phyloP scores from a whole-genome alignment of 2,329 filamentous ascomycete species.

The Plenodomus biglobosus region DNA sequence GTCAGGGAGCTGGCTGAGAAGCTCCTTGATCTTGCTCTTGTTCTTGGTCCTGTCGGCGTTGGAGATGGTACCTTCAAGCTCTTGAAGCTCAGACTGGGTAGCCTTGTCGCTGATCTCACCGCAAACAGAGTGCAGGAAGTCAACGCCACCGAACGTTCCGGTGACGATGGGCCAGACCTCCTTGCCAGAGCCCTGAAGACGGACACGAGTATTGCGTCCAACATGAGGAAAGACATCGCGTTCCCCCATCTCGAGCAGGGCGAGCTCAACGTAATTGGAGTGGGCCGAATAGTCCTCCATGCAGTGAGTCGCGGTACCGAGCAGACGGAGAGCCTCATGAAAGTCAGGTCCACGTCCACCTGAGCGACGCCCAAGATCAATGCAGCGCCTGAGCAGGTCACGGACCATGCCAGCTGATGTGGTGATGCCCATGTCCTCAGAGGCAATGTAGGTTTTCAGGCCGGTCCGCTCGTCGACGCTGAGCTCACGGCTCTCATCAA shows the following conservation, averaged over 20 bases:
- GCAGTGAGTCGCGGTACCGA: conserved; percentile 88
- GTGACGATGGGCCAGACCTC: conserved; percentile 81
- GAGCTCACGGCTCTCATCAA: conserved; percentile 78
- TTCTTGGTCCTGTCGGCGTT: conserved; percentile 64
- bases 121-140: conserved; percentile 87
- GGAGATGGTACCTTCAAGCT: conserved; percentile 80
- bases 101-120: conserved; percentile 82
- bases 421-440: conserved; percentile 74
- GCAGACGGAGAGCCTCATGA: conserved; percentile 79
- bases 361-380: conserved; percentile 79
- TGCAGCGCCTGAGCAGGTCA: conserved; percentile 69
- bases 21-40: conserved; percentile 73
- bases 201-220: conserved; percentile 70
- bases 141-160: conserved; percentile 91
- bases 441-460: conserved; percentile 93
- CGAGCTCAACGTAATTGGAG: conserved; percentile 89
- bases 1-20: conserved; percentile 79
- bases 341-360: conserved; percentile 73
- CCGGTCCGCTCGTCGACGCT: conserved; percentile 67
- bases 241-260: conserved; percentile 84
- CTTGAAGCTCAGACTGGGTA: conserved; percentile 86
- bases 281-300: conserved; percentile 88
- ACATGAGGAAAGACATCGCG: conserved; percentile 82
- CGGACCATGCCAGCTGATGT: conserved; percentile 79
- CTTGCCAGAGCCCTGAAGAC: conserved; percentile 65